Evolutionary conservation across 169 alveolate species (phyloP).

Genomic region (Plasmodium gaboni): DNA sequence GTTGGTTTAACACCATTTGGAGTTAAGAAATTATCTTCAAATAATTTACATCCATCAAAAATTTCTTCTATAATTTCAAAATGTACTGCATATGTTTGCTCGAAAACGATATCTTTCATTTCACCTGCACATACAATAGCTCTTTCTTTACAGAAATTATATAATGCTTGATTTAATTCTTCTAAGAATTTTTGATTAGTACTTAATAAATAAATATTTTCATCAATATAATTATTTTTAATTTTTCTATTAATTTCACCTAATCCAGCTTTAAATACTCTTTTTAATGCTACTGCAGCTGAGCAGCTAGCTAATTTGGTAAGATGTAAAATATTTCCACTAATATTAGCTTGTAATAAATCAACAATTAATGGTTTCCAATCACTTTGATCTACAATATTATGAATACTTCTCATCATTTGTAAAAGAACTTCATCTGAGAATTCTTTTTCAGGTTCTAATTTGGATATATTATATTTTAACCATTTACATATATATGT

Average conservation of each 20-base stretch:
- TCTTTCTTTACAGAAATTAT: constrained; percentile 87
- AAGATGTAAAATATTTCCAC: constrained; percentile 87
- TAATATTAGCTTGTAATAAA: constrained; percentile 88
- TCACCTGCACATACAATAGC: constrained; percentile 88
- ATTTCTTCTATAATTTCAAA: constrained; percentile 90
- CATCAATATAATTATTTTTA: constrained; percentile 78
- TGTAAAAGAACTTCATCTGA: constrained; percentile 88
- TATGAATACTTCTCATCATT: constrained; percentile 90
- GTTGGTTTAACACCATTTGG: constrained; percentile 81
- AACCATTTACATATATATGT: constrained; percentile 90
- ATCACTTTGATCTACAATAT: constrained; percentile 90
- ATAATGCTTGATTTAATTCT: constrained; percentile 84
- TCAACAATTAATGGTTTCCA: constrained; percentile 93
- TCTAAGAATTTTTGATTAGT: constrained; percentile 84
- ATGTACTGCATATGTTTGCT: constrained; percentile 91
- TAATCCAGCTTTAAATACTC: constrained; percentile 88
- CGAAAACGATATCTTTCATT: constrained; percentile 90
- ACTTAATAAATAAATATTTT: constrained; percentile 81
- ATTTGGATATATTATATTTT: constrained; percentile 87
- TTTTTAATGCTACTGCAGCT: constrained; percentile 88
- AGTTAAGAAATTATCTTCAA: constrained; percentile 87
- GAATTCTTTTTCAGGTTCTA: constrained; percentile 88
- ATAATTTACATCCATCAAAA: constrained; percentile 88
- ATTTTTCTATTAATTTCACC: constrained; percentile 87
- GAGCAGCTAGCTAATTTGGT: constrained; percentile 88